A percentile compares a stretch with the other conserved stretches of the same genome.
Evolutionary conservation across 73 alveolate species (phyloP).

Genomic region (Paramecium sexaurelia): DNA sequence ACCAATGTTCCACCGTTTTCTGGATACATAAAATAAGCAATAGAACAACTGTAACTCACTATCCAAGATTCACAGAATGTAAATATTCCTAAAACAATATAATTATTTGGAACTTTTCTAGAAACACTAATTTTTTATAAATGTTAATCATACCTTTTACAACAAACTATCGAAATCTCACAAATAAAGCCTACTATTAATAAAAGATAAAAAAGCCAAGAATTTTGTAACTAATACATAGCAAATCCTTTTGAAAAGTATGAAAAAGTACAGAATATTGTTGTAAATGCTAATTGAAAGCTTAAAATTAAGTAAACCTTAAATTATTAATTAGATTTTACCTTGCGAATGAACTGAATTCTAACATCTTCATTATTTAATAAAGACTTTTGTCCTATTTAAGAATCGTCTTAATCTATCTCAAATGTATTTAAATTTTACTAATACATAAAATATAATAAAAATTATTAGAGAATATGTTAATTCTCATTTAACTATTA

Average conservation of each 20-base stretch:
- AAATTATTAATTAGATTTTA: background rate
- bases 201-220: background rate
- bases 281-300: slow-evolving; percentile 38
- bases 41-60: slow-evolving; percentile 85
- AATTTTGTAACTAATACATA: slow-evolving; percentile 12
- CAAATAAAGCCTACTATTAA: slow-evolving; percentile 66
- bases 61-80: slow-evolving; percentile 91
- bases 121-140: slow-evolving; percentile 62
- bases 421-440: background rate
- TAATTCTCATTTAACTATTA: background rate
- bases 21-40: slow-evolving; percentile 13
- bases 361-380: background rate
- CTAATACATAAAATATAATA: background rate
- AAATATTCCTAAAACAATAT: slow-evolving; percentile 81
- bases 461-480: background rate
- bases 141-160: background rate
- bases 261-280: slow-evolving; percentile 26
- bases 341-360: background rate
- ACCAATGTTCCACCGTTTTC: slow-evolving; percentile 70
- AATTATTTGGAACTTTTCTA: slow-evolving; percentile 91
- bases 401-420: background rate
- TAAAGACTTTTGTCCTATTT: background rate
- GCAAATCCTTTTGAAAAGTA: slow-evolving; percentile 11
- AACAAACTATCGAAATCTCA: slow-evolving; percentile 70
- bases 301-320: slow-evolving; percentile 61